Conservation (phyloP, 306 rosid species). For the Carpinus viminea region DNA sequence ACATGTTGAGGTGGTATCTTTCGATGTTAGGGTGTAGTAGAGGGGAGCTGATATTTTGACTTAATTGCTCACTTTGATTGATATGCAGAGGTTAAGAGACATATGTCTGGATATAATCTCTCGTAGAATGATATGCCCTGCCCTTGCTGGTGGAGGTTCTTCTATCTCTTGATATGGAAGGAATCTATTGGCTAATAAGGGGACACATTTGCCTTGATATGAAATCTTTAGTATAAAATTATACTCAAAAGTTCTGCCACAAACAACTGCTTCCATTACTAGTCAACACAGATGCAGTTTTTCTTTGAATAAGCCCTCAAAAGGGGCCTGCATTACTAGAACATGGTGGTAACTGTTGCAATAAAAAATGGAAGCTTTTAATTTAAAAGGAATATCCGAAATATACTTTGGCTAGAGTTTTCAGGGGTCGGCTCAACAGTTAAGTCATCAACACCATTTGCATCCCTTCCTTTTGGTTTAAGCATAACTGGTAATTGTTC, state of each 20-base stretch:
- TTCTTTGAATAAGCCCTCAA: not conserved
- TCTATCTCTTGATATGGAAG: not conserved
- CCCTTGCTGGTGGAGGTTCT: not conserved
- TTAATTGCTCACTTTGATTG: not conserved
- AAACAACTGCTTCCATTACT: not conserved
- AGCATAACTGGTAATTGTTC: not conserved
- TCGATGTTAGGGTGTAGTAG: not conserved
- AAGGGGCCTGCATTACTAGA: constrained; percentile 3
- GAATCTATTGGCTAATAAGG: not conserved
- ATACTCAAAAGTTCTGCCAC: not conserved
- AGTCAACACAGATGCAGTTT: not conserved
- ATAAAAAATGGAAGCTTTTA: not conserved
- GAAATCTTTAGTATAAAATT: not conserved
- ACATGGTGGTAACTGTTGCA: not conserved
- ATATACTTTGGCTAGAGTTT: not conserved
- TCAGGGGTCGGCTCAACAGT: not conserved
- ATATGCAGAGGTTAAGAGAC: not conserved
- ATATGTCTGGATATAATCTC: not conserved
- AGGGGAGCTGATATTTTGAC: not conserved
- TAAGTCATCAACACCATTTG: not conserved
- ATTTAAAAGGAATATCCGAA: not conserved
- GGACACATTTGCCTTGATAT: not conserved
- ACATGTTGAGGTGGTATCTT: not conserved
- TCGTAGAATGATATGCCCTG: constrained; percentile 2
- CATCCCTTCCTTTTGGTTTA: not conserved